These are phyloP conservation scores for Lasiodiplodia hormozganensis DNA, from an alignment of 2,329 filamentous ascomycete species.

Conservation along the genomic window DNA sequence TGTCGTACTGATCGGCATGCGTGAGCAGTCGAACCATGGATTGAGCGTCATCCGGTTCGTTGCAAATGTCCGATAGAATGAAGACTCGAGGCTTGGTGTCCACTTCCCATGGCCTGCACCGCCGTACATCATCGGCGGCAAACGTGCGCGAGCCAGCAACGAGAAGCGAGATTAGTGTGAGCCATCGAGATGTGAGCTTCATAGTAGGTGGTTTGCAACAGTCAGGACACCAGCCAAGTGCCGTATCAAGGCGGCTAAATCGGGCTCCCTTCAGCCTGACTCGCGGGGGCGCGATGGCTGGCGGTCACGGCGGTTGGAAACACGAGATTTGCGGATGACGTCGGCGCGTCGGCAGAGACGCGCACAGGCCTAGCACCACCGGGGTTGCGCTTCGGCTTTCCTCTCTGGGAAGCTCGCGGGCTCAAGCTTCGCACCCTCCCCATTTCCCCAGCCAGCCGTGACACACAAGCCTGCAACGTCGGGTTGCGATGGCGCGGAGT, in stretches of 20 bases:
- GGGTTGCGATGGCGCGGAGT: not conserved
- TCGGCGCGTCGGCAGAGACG: not conserved
- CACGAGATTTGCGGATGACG: not conserved
- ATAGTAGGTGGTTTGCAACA: not conserved
- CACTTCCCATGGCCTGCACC: conserved; percentile 37
- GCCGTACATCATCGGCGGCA: not conserved
- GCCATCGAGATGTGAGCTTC: not conserved
- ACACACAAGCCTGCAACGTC: not conserved
- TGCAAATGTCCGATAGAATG: conserved; percentile 49
- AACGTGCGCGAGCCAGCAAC: not conserved
- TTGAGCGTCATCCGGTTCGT: conserved; percentile 50
- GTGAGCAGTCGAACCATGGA: conserved; percentile 47
- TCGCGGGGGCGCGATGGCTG: conserved; percentile 2
- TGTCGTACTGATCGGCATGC: conserved; percentile 49
- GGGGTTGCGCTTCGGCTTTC: conserved; percentile 14
- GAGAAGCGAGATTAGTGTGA: not conserved
- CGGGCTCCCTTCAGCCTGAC: not conserved
- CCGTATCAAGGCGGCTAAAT: not conserved
- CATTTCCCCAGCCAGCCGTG: not conserved
- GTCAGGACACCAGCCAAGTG: not conserved
- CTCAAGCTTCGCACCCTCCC: not conserved
- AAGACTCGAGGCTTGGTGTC: conserved; percentile 48
- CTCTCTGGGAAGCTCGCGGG: not conserved
- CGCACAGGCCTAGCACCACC: not conserved
- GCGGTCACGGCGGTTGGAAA: not conserved